Evolutionary conservation across 768 basidiomycete genomes (phyloP).

Genomic region (Dictyophora rubrovolvata): DNA sequence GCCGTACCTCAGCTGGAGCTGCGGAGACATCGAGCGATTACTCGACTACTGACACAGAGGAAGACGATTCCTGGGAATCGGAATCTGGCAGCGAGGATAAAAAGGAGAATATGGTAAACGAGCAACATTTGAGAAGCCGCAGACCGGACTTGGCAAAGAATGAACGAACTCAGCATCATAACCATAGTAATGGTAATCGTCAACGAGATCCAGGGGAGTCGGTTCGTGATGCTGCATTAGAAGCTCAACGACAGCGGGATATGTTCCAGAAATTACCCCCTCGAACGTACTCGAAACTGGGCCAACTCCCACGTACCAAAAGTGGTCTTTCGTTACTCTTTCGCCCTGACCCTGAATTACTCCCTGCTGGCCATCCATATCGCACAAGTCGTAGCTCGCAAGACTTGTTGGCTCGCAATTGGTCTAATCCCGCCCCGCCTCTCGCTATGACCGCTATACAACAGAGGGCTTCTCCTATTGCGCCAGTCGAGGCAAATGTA

Average conservation of each 20-base stretch:
- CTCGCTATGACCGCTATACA: constrained; percentile 16
- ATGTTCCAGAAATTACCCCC: constrained; percentile 62
- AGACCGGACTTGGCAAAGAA: constrained; percentile 25
- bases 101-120: constrained; percentile 28
- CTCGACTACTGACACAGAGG: constrained; percentile 1
- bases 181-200: constrained; percentile 19
- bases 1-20: background rate
- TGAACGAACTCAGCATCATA: constrained; percentile 3
- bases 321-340: constrained; percentile 59
- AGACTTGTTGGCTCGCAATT: constrained; percentile 29
- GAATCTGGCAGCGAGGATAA: constrained; percentile 25
- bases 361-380: constrained; percentile 53
- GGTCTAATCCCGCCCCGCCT: constrained; percentile 14
- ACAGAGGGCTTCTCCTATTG: constrained; percentile 19
- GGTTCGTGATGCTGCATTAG: constrained; percentile 41
- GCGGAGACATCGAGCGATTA: background rate
- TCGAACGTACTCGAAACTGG: constrained; percentile 51
- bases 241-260: constrained; percentile 55
- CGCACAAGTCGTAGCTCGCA: constrained; percentile 39
- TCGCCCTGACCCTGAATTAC: constrained; percentile 56
- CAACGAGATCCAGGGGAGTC: constrained; percentile 18
- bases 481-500: background rate
- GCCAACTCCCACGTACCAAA: constrained; percentile 25
- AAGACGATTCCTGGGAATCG: constrained; percentile 33
- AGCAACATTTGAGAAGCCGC: constrained; percentile 36